Conservation (phyloP, 2,329 filamentous ascomycete genomes). For the Cercospora sp. region DNA sequence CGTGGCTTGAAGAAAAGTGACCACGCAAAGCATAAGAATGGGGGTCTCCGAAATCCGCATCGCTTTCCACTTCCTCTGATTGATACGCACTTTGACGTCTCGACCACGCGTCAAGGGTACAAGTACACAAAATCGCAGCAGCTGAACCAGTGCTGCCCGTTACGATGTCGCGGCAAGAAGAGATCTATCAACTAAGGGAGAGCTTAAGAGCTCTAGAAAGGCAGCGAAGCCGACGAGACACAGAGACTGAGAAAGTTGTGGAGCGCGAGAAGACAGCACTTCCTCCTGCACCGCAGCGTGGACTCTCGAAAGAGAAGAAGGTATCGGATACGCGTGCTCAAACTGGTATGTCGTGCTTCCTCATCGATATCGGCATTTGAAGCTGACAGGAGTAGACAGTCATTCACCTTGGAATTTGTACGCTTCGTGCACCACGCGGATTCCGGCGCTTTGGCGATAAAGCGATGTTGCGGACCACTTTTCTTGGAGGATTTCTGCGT, state of each 20-base stretch:
- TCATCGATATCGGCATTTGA: background rate
- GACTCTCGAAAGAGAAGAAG: background rate
- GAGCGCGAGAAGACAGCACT: background rate
- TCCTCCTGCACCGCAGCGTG: background rate
- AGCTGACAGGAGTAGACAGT: background rate
- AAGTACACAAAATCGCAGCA: no score
- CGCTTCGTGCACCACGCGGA: background rate
- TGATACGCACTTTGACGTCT: background rate
- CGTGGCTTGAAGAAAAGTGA: background rate
- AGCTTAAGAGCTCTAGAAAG: background rate
- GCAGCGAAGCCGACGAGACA: background rate
- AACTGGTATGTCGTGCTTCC: background rate
- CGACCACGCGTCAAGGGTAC: no score
- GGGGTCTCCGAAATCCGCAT: background rate
- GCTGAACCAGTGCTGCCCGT: no score
- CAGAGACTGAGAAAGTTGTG: background rate
- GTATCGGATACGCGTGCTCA: background rate
- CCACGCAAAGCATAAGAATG: background rate
- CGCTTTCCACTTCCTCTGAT: background rate
- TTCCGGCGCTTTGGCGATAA: background rate
- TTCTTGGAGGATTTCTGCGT: background rate
- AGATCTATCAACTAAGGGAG: background rate
- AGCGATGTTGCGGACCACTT: background rate
- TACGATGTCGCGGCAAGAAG: background rate
- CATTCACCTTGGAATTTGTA: background rate